Percentiles rank a stretch among this genome's conserved stretches.
phyloP scores from a whole-genome alignment of 257 asterid species.

The Fraxinus anomala region DNA sequence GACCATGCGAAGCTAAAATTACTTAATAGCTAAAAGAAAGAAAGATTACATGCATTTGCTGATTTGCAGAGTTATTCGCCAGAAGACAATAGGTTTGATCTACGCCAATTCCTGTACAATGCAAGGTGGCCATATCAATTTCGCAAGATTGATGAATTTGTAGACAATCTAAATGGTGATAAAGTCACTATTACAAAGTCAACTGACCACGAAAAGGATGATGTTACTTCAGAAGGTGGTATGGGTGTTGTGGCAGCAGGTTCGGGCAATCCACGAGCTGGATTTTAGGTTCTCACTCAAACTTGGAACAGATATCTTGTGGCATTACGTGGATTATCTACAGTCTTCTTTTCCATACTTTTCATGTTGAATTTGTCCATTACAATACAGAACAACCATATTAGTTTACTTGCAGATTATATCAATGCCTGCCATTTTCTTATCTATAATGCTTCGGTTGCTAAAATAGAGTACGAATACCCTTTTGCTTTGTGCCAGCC shows the following conservation, averaged over 20 bases:
- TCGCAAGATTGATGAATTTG: conserved; percentile 78
- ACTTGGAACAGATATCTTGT: background rate
- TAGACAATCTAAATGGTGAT: conserved; percentile 41
- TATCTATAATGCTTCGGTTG: background rate
- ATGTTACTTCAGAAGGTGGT: conserved; percentile 47
- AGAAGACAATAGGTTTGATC: conserved; percentile 90
- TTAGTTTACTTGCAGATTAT: background rate
- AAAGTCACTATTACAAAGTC: conserved; percentile 16
- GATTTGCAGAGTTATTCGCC: conserved; percentile 74
- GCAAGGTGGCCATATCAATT: conserved; percentile 90
- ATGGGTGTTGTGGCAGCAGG: conserved; percentile 90
- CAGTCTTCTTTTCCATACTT: background rate
- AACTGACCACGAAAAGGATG: conserved; percentile 27
- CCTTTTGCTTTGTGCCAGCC: background rate
- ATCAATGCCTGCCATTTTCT: background rate
- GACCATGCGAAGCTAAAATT: background rate
- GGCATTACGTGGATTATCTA: background rate
- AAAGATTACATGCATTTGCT: conserved; percentile 15
- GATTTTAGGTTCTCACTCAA: conserved; percentile 40
- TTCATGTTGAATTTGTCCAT: background rate
- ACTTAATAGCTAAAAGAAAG: background rate
- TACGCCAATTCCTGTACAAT: conserved; percentile 86
- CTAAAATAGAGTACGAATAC: background rate
- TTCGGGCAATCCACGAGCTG: conserved; percentile 82
- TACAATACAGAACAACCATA: background rate